These are phyloP conservation scores for Cercospora brassicicola DNA, from an alignment of 2,329 filamentous ascomycete genomes.

Conservation along the genomic window DNA sequence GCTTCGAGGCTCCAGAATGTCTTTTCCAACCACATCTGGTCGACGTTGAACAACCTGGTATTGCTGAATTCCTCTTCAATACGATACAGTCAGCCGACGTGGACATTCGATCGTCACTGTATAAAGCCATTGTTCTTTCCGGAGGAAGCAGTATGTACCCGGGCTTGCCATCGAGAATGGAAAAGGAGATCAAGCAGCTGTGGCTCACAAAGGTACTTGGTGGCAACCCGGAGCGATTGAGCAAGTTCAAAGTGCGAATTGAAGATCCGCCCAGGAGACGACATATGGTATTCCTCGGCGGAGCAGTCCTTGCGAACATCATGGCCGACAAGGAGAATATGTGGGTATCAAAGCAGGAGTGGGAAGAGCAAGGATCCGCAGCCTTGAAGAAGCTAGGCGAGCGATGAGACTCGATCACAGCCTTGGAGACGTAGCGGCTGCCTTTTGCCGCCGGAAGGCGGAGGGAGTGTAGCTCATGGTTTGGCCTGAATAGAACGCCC, in stretches of 20 bases:
- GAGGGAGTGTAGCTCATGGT: background rate
- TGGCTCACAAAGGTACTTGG: slow-evolving; percentile 91
- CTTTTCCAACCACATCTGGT: slow-evolving; percentile 98
- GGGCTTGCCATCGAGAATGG: slow-evolving; percentile 85
- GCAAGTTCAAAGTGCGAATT: slow-evolving; percentile 99
- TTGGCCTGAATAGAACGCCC: background rate
- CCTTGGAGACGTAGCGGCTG: background rate
- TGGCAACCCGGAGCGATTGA: slow-evolving; percentile 88
- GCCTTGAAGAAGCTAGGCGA: slow-evolving; percentile 91
- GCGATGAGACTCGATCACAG: slow-evolving; percentile 53
- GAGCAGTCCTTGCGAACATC: slow-evolving; percentile 94
- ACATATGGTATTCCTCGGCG: slow-evolving; percentile 99
- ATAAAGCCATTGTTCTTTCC: slow-evolving; percentile 95
- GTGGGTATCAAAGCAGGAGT: slow-evolving; percentile 98
- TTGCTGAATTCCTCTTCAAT: slow-evolving; percentile 97
- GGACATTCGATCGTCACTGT: slow-evolving; percentile 87
- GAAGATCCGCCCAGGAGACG: slow-evolving; percentile 92
- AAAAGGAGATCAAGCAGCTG: slow-evolving; percentile 98
- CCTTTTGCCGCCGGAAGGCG: background rate
- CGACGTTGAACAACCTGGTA: slow-evolving; percentile 94
- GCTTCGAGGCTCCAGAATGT: slow-evolving; percentile 97
- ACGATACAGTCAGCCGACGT: slow-evolving; percentile 96
- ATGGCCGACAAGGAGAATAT: slow-evolving; percentile 99
- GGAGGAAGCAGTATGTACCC: slow-evolving; percentile 99
- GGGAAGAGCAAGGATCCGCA: slow-evolving; percentile 85